phyloP scores from a whole-genome alignment of 2,329 filamentous ascomycete genomes.

The Alternaria ventricosa region DNA sequence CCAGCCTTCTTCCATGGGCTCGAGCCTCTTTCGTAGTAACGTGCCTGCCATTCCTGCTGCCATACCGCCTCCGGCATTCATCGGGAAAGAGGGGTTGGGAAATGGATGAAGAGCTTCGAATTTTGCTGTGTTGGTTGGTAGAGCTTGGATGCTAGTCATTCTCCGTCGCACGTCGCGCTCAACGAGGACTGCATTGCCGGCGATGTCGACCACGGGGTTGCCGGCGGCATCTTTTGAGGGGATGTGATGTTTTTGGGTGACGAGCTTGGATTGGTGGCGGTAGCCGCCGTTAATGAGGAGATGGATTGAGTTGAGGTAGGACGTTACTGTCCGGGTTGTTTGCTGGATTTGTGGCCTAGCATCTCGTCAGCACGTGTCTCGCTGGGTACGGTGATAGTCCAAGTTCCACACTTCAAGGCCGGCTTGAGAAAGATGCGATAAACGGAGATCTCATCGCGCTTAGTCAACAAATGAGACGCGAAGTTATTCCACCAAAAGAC shows the following conservation, averaged over 20 bases:
- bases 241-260: conserved; percentile 16
- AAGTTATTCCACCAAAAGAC: background rate
- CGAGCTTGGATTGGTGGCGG: conserved; percentile 7
- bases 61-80: conserved; percentile 16
- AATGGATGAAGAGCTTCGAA: conserved; percentile 31
- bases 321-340: conserved; percentile 21
- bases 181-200: conserved; percentile 9
- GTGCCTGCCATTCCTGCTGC: conserved; percentile 27
- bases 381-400: background rate
- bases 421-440: background rate
- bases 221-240: conserved; percentile 24
- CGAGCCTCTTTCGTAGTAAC: conserved; percentile 35
- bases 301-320: conserved; percentile 25
- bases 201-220: conserved; percentile 11
- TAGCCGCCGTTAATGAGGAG: conserved; percentile 30
- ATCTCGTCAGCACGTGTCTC: background rate
- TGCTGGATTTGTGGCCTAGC: conserved; percentile 29
- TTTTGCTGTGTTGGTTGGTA: conserved; percentile 15
- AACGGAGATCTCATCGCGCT: background rate
- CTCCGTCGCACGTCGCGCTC: conserved; percentile 11
- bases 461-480: background rate
- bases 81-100: conserved; percentile 33
- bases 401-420: background rate
- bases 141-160: conserved; percentile 11
- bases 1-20: conserved; percentile 38